A percentile compares a stretch with the other conserved stretches of the same genome.
Evolutionary conservation across 2,329 filamentous ascomycete species (phyloP).

Genomic region (Diaporthe velutina): DNA sequence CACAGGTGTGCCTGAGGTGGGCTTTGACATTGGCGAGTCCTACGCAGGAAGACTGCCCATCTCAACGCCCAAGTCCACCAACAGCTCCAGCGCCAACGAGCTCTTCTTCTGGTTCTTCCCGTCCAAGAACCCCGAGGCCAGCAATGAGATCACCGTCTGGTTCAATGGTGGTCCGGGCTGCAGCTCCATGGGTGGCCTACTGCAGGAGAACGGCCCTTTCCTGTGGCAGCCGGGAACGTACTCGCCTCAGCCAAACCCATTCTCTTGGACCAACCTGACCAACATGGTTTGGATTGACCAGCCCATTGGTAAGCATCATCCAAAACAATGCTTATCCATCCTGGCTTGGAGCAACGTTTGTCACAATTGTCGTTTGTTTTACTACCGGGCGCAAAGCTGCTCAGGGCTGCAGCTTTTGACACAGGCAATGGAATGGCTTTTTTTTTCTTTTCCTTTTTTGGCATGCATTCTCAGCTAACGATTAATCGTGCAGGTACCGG

Average conservation of each 20-base stretch:
- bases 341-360: neutral
- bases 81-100: conserved; percentile 54
- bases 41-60: conserved; percentile 76
- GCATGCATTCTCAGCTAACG: neutral
- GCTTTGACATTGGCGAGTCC: conserved; percentile 76
- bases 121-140: conserved; percentile 60
- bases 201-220: conserved; percentile 81
- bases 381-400: neutral
- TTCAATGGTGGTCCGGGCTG: conserved; percentile 70
- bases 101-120: conserved; percentile 79
- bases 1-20: conserved; percentile 73
- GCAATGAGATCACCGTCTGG: conserved; percentile 74
- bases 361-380: neutral
- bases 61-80: conserved; percentile 51
- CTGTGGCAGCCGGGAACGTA: conserved; percentile 76
- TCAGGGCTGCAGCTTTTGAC: no score
- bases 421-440: neutral
- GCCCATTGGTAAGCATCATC: conserved; percentile 55
- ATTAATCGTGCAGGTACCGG: conserved; percentile 60
- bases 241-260: conserved; percentile 72
- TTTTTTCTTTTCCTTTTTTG: neutral
- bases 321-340: neutral
- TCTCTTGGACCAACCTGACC: conserved; percentile 78
- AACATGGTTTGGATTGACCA: conserved; percentile 82
- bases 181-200: conserved; percentile 71